phyloP scores from a whole-genome alignment of 768 basidiomycete species.

The Naganishia friedmannii region DNA sequence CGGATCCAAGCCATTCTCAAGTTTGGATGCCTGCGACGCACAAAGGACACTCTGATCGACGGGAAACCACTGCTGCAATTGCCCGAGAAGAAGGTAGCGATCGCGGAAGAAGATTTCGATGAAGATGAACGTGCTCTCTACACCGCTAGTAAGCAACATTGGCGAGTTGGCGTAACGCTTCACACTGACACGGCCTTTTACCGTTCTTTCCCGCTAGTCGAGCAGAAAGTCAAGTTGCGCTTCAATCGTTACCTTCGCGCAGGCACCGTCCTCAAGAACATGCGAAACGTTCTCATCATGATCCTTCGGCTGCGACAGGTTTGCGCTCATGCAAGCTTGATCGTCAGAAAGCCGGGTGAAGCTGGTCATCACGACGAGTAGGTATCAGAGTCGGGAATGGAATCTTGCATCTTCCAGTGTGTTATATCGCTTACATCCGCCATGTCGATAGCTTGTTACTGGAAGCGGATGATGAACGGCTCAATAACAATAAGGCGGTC shows the following conservation, averaged over 20 bases:
- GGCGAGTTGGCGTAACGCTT: slow-evolving; percentile 55
- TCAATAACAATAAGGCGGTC: slow-evolving; percentile 18
- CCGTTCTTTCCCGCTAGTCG: slow-evolving; percentile 28
- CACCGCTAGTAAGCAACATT: slow-evolving; percentile 45
- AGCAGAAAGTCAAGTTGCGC: slow-evolving; percentile 54
- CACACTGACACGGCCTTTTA: slow-evolving; percentile 31
- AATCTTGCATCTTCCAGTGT: neutral
- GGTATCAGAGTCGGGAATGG: slow-evolving; percentile 50
- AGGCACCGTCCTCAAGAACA: slow-evolving; percentile 74
- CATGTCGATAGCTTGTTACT: slow-evolving; percentile 30
- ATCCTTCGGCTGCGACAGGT: slow-evolving; percentile 70
- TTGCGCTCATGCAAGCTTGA: slow-evolving; percentile 66
- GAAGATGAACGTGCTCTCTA: slow-evolving; percentile 67
- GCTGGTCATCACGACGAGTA: slow-evolving; percentile 55
- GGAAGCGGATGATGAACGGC: slow-evolving; percentile 42
- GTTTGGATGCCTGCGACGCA: slow-evolving; percentile 62
- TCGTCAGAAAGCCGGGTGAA: slow-evolving; percentile 59
- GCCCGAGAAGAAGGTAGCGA: slow-evolving; percentile 59
- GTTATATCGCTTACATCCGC: slow-evolving; percentile 1
- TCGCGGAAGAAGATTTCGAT: slow-evolving; percentile 61
- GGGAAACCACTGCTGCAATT: slow-evolving; percentile 67
- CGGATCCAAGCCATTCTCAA: slow-evolving; percentile 55
- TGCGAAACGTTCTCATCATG: slow-evolving; percentile 62
- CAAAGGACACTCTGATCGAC: slow-evolving; percentile 66
- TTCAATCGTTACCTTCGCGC: slow-evolving; percentile 66